Evolutionary conservation across 1,284 basidiomycete species (phyloP).

Genomic region (Meira miltonrushii): DNA sequence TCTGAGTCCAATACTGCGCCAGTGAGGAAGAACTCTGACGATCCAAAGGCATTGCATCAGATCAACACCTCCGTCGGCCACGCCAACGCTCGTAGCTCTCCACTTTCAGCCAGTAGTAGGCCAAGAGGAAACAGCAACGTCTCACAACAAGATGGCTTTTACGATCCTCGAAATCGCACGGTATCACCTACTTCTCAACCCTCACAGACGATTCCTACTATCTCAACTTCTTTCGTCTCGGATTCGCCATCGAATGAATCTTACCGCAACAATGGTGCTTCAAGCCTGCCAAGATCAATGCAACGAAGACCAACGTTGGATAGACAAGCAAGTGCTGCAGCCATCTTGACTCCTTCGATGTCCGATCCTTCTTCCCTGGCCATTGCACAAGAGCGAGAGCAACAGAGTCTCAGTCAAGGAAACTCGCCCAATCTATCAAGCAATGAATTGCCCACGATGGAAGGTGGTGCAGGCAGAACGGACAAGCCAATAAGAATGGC

Average conservation of each 20-base stretch:
- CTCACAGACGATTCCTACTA: not conserved
- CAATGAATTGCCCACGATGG: not conserved
- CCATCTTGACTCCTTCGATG: not conserved
- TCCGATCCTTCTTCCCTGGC: not conserved
- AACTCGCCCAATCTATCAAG: conserved; percentile 13
- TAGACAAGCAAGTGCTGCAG: conserved; percentile 1
- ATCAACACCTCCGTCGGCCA: not conserved
- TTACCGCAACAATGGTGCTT: no score
- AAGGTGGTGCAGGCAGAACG: no score
- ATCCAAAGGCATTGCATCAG: not conserved
- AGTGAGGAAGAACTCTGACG: not conserved
- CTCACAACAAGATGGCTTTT: conserved; percentile 10
- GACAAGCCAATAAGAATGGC: not conserved
- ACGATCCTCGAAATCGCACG: not conserved
- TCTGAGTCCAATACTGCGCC: conserved; percentile 1
- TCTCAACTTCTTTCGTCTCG: not conserved
- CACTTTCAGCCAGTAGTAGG: not conserved
- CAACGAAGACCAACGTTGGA: not conserved
- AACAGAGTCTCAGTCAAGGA: conserved; percentile 20
- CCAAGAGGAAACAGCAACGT: not conserved
- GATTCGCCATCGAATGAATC: no score
- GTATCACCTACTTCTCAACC: not conserved
- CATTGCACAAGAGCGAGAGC: conserved; percentile 1
- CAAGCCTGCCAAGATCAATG: no score
- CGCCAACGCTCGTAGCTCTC: not conserved